phyloP scores from a whole-genome alignment of 2,329 filamentous ascomycete species.

The Colletotrichum karsti region DNA sequence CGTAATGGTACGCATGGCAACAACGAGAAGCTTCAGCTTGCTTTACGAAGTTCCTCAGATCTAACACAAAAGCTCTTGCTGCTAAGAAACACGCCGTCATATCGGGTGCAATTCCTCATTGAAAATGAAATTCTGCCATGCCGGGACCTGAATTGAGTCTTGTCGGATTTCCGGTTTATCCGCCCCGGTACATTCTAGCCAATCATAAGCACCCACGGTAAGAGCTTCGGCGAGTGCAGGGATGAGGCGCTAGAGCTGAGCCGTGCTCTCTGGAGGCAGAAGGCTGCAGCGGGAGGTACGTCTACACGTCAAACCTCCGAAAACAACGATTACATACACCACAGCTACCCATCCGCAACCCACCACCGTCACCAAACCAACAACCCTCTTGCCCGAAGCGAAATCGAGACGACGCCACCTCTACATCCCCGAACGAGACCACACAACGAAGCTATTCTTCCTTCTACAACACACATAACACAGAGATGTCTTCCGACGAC shows the following conservation, averaged over 20 bases:
- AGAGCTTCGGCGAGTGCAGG: constrained; percentile 22
- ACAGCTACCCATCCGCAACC: constrained; percentile 13
- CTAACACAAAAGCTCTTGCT: no score
- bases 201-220: background rate
- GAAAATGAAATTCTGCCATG: no score
- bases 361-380: background rate
- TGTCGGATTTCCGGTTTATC: background rate
- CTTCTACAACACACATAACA: constrained; percentile 1
- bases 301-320: constrained; percentile 25
- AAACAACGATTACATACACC: constrained; percentile 29
- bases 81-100: no score
- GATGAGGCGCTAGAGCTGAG: constrained; percentile 20
- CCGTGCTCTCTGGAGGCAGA: constrained; percentile 21
- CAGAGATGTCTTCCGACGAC: constrained; percentile 60
- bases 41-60: no score
- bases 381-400: background rate
- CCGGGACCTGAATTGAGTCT: no score
- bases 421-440: background rate
- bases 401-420: background rate
- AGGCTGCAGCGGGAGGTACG: constrained; percentile 29
- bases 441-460: background rate
- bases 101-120: no score
- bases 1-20: no score
- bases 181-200: background rate
- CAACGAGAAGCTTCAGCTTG: no score